Base-by-base conservation (phyloP, 305 asterid genomes). In the Fraxinus latifolia region DNA sequence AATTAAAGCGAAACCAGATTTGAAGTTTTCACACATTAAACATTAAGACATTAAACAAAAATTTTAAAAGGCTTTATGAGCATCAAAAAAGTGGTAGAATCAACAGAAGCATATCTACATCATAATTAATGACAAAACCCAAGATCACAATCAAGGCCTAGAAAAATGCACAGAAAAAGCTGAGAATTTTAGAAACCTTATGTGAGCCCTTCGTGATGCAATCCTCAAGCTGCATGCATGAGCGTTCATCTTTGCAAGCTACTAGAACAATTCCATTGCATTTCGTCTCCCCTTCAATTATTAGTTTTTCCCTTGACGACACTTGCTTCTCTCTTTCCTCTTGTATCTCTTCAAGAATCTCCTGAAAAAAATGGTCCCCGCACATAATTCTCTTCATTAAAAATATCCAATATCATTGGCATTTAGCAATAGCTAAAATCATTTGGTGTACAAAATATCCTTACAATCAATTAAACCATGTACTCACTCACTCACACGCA, bases 191-290 rank as follows among this genome's bases (percentile, higher is more conserved):
- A 80, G 82, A 71, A 85, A 95, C 98, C 99, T 95, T 87, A 70
- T 85, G 86, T 60, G 87, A 84, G 88, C 92, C 95, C 84, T 92
- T 93, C 33, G 81, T 83, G 68, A 91, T 92, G 91, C 95, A 94
- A 85, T 91, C 95, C 87, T 95, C 91, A 77, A 95, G 97, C 92
- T 94, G 98, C 92, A 93, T 89, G 87, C 97, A 94, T 1, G 99
- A 90, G 60, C 47, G 87, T 80, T 95, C 98, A 90, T 95, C 99
- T 90, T 92, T 95, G 93, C 98, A 95, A 72, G 94, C 96, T 80
- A 95, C 97, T 78, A 95, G 91, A 82, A 94, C 91, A 78, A 88
- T 88, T 82, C 94, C 97, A 82, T 87, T 81, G 33, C 79, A 87
- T 75, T 87, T 86, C 29, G 77, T 89, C 73, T 80, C 89, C 83